These are phyloP conservation scores for Entonaema liquescens DNA, from an alignment of 495 filamentous ascomycete genomes.

Conservation along the genomic window DNA sequence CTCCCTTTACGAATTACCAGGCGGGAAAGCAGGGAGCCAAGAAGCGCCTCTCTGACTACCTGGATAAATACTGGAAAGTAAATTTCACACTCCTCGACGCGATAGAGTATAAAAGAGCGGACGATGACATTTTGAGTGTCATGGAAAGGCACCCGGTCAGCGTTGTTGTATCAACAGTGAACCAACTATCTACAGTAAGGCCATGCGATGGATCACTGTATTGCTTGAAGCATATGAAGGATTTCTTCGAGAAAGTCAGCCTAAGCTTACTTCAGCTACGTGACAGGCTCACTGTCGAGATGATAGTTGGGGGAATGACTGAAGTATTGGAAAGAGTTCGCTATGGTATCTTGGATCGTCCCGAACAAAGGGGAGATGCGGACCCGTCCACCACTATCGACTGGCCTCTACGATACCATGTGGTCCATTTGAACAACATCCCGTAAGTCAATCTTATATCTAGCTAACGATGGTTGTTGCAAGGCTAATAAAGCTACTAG, in stretches of 20 bases:
- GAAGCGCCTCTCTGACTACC: slow-evolving; percentile 33
- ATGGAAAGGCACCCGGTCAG: neutral
- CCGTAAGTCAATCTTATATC: slow-evolving; percentile 42
- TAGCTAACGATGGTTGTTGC: neutral
- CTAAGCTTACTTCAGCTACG: slow-evolving; percentile 27
- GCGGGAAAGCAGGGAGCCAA: slow-evolving; percentile 7
- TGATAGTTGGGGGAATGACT: slow-evolving; percentile 42
- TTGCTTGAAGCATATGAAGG: slow-evolving; percentile 9
- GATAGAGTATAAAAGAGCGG: slow-evolving; percentile 31
- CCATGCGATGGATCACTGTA: neutral
- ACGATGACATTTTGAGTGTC: neutral
- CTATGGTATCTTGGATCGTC: slow-evolving; percentile 39
- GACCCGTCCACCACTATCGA: neutral
- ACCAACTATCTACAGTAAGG: neutral
- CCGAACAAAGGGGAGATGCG: neutral
- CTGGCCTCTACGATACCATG: slow-evolving; percentile 47
- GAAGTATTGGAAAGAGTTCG: slow-evolving; percentile 46
- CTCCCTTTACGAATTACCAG: slow-evolving; percentile 29
- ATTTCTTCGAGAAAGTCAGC: slow-evolving; percentile 28
- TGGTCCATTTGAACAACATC: slow-evolving; percentile 52
- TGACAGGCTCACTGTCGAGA: slow-evolving; percentile 38
- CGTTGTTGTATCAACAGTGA: neutral
- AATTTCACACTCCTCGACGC: slow-evolving; percentile 48
- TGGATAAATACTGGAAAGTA: slow-evolving; percentile 45
- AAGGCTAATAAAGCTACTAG: slow-evolving; percentile 18